Evolutionary conservation across 176 grass and related monocot species (phyloP).

Genomic region (Musa beccarii): DNA sequence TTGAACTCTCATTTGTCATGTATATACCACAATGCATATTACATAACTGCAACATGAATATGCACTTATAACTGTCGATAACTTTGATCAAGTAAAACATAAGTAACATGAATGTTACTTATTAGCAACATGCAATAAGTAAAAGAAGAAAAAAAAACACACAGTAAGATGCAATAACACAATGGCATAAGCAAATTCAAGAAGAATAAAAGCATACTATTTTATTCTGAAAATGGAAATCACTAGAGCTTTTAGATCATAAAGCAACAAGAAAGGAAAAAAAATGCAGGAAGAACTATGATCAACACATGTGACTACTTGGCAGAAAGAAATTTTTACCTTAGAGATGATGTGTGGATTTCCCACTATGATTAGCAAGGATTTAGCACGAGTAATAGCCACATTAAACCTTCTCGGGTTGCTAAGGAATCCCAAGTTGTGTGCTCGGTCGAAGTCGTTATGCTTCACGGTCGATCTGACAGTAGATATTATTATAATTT

Average conservation of each 20-base stretch:
- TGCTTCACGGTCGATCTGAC: conserved; percentile 88
- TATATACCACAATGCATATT: no score
- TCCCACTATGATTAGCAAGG: conserved; percentile 76
- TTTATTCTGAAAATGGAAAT: neutral
- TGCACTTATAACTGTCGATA: neutral
- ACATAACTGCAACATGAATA: neutral
- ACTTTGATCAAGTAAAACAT: neutral
- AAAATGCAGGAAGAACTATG: neutral
- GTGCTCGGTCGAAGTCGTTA: conserved; percentile 61
- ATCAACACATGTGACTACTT: neutral
- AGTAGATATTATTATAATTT: conserved; percentile 90
- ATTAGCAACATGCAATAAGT: no score
- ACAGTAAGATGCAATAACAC: no score
- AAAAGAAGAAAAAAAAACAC: no score
- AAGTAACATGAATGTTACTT: neutral
- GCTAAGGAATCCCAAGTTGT: conserved; percentile 85
- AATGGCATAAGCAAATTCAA: neutral
- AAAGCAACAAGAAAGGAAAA: neutral
- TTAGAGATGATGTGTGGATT: conserved; percentile 87
- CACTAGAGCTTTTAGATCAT: neutral
- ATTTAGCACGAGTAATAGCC: conserved; percentile 76
- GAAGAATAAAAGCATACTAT: neutral
- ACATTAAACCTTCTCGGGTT: conserved; percentile 83
- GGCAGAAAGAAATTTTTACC: conserved; percentile 26
- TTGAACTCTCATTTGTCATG: no score